Conservation (phyloP, 2,329 filamentous ascomycete species). For the Talaromyces sp. region DNA sequence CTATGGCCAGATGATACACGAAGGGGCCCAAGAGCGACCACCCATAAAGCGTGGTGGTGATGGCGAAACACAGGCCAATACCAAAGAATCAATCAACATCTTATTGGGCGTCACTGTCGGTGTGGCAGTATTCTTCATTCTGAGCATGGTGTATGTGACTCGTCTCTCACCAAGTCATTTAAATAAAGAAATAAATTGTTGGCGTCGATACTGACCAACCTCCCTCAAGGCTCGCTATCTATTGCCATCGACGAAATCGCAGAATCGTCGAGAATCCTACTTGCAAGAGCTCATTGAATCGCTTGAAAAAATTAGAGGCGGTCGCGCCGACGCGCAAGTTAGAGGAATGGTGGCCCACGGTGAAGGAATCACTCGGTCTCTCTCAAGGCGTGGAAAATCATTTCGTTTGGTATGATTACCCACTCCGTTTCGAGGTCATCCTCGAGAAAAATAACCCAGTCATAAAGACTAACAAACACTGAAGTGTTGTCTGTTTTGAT, state of each 20-base stretch:
- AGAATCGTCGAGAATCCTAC: constrained; percentile 17
- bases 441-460: neutral
- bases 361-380: constrained; percentile 29
- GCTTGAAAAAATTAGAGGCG: constrained; percentile 32
- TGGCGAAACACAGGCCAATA: neutral
- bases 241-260: constrained; percentile 30
- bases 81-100: constrained; percentile 9
- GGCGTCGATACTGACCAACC: neutral
- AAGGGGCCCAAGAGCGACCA: neutral
- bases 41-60: neutral
- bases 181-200: neutral
- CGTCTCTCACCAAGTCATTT: neutral
- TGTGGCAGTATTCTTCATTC: constrained; percentile 12
- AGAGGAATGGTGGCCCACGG: constrained; percentile 34
- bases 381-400: constrained; percentile 31
- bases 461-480: neutral
- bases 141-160: constrained; percentile 13
- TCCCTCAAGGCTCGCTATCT: constrained; percentile 25
- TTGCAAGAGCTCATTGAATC: constrained; percentile 25
- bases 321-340: constrained; percentile 33
- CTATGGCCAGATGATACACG: neutral
- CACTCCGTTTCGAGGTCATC: neutral
- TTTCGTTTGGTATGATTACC: constrained; percentile 34
- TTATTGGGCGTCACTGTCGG: constrained; percentile 15
- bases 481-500: constrained; percentile 36